Evolutionary conservation across 306 rosid species (phyloP).

Genomic region (Acacia crassicarpa): DNA sequence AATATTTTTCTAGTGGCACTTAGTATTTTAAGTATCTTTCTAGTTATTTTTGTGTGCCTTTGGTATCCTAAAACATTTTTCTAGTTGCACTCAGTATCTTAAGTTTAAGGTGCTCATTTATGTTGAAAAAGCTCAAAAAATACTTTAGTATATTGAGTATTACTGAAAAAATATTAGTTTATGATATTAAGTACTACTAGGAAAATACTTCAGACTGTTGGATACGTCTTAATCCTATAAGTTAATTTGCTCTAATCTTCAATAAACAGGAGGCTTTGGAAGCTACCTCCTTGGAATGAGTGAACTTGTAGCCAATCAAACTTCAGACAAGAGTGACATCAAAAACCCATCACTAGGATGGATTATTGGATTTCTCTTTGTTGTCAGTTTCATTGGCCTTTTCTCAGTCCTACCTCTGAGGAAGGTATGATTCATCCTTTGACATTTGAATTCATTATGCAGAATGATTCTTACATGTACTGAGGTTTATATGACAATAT

Average conservation of each 20-base stretch:
- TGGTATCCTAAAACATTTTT: no score
- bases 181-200: no score
- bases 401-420: constrained; percentile 59
- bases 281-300: constrained; percentile 60
- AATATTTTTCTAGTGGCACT: no score
- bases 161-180: no score
- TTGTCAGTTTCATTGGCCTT: constrained; percentile 62
- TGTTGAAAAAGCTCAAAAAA: no score
- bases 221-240: no score
- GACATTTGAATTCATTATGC: not conserved
- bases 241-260: not conserved
- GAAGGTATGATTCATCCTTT: constrained; percentile 39
- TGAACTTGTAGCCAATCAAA: constrained; percentile 31
- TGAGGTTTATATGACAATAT: constrained; percentile 2
- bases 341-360: constrained; percentile 52
- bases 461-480: not conserved
- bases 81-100: no score
- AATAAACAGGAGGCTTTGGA: constrained; percentile 52
- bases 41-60: no score
- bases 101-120: no score
- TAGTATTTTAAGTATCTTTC: no score
- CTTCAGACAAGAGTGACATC: constrained; percentile 38
- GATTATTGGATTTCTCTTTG: constrained; percentile 56
- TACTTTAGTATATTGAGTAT: no score
- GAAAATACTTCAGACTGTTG: no score